These are phyloP conservation scores for Venturia pyrina DNA, from an alignment of 2,329 filamentous ascomycete species.

Conservation along the genomic window DNA sequence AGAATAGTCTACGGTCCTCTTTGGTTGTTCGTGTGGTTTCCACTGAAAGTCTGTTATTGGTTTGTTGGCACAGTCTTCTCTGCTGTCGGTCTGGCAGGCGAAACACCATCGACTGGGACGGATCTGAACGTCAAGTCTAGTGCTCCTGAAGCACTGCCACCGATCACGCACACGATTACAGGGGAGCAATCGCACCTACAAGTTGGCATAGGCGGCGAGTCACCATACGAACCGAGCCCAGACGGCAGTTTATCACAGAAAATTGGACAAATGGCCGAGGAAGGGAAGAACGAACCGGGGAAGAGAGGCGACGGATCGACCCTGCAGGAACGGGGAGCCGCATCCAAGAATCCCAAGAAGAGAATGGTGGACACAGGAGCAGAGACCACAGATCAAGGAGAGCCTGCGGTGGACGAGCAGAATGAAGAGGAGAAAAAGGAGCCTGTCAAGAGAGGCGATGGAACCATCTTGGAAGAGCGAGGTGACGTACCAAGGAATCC, in stretches of 20 bases:
- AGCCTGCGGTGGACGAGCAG: conserved; percentile 32
- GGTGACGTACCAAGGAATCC: conserved; percentile 38
- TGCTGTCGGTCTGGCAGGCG: conserved; percentile 33
- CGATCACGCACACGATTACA: conserved; percentile 25
- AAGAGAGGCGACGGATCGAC: conserved; percentile 38
- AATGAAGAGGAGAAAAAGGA: conserved; percentile 20
- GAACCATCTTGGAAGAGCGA: conserved; percentile 29
- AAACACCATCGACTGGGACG: conserved; percentile 3
- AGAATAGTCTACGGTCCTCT: conserved; percentile 78
- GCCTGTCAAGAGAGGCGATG: conserved; percentile 33
- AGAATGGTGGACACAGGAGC: conserved; percentile 43
- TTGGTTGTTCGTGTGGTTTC: conserved; percentile 82
- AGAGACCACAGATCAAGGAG: conserved; percentile 47
- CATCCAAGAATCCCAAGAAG: conserved; percentile 47
- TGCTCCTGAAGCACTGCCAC: conserved; percentile 36
- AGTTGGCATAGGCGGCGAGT: conserved; percentile 42
- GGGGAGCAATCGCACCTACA: conserved; percentile 27
- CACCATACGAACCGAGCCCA: conserved; percentile 26
- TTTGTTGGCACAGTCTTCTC: conserved; percentile 46
- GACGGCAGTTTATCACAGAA: conserved; percentile 27
- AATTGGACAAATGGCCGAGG: conserved; percentile 35
- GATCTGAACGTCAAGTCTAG: conserved; percentile 16
- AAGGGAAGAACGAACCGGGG: conserved; percentile 19
- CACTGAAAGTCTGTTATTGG: conserved; percentile 58
- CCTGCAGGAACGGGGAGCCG: conserved; percentile 26